These are phyloP conservation scores for Papiliotrema flavescens DNA, from an alignment of 1,284 basidiomycete genomes.

Conservation along the genomic window DNA sequence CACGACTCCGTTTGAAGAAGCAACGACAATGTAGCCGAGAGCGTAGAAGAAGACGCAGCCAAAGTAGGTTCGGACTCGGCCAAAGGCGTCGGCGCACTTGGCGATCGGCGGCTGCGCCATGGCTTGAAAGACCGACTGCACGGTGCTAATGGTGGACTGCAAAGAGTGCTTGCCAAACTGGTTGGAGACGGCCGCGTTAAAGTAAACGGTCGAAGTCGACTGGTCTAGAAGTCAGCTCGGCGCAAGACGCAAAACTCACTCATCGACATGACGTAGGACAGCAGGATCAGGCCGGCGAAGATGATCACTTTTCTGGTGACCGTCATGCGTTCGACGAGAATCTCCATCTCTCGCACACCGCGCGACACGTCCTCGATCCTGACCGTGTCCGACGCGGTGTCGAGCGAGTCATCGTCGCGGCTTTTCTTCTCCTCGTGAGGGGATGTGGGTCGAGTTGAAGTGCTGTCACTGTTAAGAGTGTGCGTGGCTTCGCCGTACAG, in stretches of 20 bases:
- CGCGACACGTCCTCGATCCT: conserved; percentile 6
- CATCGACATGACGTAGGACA: conserved; percentile 40
- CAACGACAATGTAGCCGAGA: conserved; percentile 41
- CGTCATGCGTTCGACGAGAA: conserved; percentile 24
- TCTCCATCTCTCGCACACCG: conserved; percentile 44
- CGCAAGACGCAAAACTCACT: conserved; percentile 21
- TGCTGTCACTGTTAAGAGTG: too few relatives aligned
- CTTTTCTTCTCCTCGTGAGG: too few relatives aligned
- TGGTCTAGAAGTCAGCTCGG: conserved; percentile 21
- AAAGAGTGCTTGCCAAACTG: conserved; percentile 38
- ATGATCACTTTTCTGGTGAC: conserved; percentile 25
- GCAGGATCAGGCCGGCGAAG: conserved; percentile 35
- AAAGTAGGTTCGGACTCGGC: conserved; percentile 42
- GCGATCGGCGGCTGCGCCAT: conserved; percentile 46
- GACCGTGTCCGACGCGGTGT: too few relatives aligned
- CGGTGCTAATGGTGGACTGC: conserved; percentile 35
- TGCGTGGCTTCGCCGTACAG: too few relatives aligned
- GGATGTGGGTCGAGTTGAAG: too few relatives aligned
- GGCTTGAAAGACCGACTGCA: conserved; percentile 42
- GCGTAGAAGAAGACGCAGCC: conserved; percentile 40
- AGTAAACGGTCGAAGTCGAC: conserved; percentile 28
- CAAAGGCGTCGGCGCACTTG: conserved; percentile 41
- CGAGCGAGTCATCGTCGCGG: too few relatives aligned
- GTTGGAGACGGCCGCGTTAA: conserved; percentile 34
- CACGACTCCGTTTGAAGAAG: conserved; percentile 29